Conservation (phyloP, 2,329 filamentous ascomycete genomes). For the Diaporthe citri region DNA sequence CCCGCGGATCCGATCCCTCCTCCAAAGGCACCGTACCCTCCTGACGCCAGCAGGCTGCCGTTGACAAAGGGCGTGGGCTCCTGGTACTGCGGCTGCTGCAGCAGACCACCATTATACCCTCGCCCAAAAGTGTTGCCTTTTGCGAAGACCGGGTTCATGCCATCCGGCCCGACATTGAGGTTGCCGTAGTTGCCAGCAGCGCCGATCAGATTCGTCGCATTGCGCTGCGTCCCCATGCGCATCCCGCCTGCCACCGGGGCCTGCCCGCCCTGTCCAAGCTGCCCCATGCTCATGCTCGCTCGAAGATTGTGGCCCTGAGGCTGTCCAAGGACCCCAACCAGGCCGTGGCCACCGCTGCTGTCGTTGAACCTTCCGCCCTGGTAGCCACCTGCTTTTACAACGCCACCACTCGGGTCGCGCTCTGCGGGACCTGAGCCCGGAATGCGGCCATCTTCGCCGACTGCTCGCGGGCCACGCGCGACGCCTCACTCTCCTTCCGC, state of each 20-base stretch:
- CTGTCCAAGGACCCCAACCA: conserved; percentile 32
- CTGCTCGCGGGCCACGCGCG: conserved; percentile 55
- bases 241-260: conserved; percentile 7
- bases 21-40: conserved; percentile 31
- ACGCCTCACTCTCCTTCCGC: conserved; percentile 56
- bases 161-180: conserved; percentile 28
- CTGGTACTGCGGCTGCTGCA: conserved; percentile 38
- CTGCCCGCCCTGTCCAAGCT: conserved; percentile 33
- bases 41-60: conserved; percentile 35
- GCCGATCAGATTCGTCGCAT: conserved; percentile 36
- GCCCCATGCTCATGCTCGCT: conserved; percentile 43
- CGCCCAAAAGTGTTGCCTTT: conserved; percentile 34
- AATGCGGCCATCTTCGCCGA: conserved; percentile 63
- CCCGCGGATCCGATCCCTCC: conserved; percentile 36
- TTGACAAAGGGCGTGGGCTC: conserved; percentile 36
- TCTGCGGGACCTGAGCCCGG: conserved; percentile 64
- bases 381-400: conserved; percentile 59
- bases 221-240: not conserved
- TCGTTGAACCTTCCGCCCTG: conserved; percentile 68
- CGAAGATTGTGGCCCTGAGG: conserved; percentile 36
- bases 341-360: conserved; percentile 54
- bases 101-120: conserved; percentile 37
- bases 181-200: conserved; percentile 39
- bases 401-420: conserved; percentile 46
- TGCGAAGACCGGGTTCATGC: conserved; percentile 37